Percentiles rank a stretch among this genome's conserved stretches.
phyloP scores from a whole-genome alignment of 2,329 filamentous ascomycete species.

The Penicillium sp. region DNA sequence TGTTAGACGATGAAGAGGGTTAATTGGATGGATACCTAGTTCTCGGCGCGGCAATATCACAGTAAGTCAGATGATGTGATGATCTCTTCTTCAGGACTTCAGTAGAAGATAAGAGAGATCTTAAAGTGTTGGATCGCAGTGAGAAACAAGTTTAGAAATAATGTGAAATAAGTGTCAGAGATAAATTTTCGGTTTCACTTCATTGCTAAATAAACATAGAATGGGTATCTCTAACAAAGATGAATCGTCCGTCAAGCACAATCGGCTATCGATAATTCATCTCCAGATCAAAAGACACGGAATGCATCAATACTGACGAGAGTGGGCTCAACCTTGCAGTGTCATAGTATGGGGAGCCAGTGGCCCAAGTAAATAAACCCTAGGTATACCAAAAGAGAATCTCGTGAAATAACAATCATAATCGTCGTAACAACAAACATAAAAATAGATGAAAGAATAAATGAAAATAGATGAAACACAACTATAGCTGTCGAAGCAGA shows the following conservation, averaged over 20 bases:
- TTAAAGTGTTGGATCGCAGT: neutral
- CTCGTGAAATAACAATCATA: neutral
- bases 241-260: neutral
- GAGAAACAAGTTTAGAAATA: neutral
- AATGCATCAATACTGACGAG: neutral
- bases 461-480: neutral
- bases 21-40: neutral
- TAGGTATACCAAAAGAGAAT: neutral
- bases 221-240: conserved; percentile 6
- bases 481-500: conserved; percentile 38
- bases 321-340: neutral
- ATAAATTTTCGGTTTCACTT: neutral
- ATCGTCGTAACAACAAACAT: neutral
- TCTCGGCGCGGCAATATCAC: neutral
- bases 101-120: neutral
- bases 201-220: neutral
- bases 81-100: too few relatives aligned
- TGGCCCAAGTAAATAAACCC: neutral
- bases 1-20: neutral
- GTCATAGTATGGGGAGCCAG: neutral
- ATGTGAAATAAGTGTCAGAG: neutral
- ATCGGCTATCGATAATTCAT: neutral
- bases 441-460: neutral
- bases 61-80: neutral
- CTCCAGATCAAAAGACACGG: neutral